Base-by-base conservation (phyloP, 441 rosid species). In the Monsonia emarginata region DNA sequence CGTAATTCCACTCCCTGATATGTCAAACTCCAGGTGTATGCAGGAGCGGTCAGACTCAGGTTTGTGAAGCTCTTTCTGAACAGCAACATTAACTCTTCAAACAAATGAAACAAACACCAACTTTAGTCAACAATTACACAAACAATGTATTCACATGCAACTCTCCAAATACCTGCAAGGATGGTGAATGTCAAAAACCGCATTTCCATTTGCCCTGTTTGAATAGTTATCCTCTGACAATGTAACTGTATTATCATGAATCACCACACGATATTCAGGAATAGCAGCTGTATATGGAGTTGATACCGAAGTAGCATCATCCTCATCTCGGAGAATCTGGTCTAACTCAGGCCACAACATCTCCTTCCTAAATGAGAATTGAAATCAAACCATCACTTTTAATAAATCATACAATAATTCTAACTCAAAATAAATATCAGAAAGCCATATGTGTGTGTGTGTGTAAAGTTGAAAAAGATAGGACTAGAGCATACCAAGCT, bases 41-140 rank as follows among this genome's bases (percentile, higher is more conserved):
- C 98, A 92, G 30, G 97, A 92, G 61, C 97, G 85, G 63, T 92
- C 94, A 65, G 98, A 92, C 75, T 80, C 94, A 27, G 89, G 84
- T 80, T 76, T 86, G 82, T 92, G 98, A 50, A 92, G 96, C 85
- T 92, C 96, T 66, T 72, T 88, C 77, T 72, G 89, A 61, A 82
- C 74, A 65, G 90, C 87, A 66, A 90, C 97, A 76, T 87, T 78
- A 65, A 71, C 98, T 74, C 98, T 92, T 84, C 70, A 75, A 42
- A 50, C 25, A 42, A 42, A 42, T 5, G 4, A 22, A 50, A 44
- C 3, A 22, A 75, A 67, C 60, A 62, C 48, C 61, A 67, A 36
- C 54, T 50, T 58, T 58, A 52, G 59, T 52, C 14, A 52, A 52
- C 59, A 22, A 10, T 21, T 8, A 44, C 10, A 52, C 11, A 52